Evolutionary conservation across 176 grass and related monocot genomes (phyloP).

Genomic region (Ensete ventricosum): DNA sequence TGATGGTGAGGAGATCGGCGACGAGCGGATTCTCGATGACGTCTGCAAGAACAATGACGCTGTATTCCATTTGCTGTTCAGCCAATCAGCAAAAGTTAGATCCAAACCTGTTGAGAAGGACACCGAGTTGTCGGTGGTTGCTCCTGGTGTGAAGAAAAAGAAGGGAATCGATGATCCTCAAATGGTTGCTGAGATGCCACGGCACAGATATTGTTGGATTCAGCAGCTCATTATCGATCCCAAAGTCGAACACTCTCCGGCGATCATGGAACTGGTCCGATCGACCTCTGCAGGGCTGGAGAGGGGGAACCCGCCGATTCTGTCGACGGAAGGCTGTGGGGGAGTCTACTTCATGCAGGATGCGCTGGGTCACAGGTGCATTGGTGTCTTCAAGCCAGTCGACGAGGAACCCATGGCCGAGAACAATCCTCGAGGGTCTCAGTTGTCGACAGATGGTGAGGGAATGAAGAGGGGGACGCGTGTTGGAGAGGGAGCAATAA

Average conservation of each 20-base stretch:
- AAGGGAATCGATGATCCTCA: slow-evolving; percentile 12
- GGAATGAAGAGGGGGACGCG: slow-evolving; percentile 13
- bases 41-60: slow-evolving; percentile 12
- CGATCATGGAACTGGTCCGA: neutral
- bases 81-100: neutral
- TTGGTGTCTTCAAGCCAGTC: slow-evolving; percentile 9
- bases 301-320: slow-evolving; percentile 1
- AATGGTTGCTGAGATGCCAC: neutral
- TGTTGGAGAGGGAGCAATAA: slow-evolving; percentile 5
- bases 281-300: slow-evolving; percentile 3
- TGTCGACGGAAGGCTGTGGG: slow-evolving; percentile 8
- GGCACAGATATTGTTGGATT: neutral
- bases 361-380: neutral
- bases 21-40: slow-evolving; percentile 6
- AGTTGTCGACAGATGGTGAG: slow-evolving; percentile 8
- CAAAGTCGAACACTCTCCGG: slow-evolving; percentile 9
- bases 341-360: slow-evolving; percentile 15
- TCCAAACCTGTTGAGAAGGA: neutral
- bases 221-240: neutral
- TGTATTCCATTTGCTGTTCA: slow-evolving; percentile 7
- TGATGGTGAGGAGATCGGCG: slow-evolving; percentile 8
- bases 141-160: neutral
- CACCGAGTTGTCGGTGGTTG: neutral
- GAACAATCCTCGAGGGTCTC: slow-evolving; percentile 16
- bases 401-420: slow-evolving; percentile 17